Base-by-base conservation (phyloP, 2,329 filamentous ascomycete genomes). In the Xylaria sp. region DNA sequence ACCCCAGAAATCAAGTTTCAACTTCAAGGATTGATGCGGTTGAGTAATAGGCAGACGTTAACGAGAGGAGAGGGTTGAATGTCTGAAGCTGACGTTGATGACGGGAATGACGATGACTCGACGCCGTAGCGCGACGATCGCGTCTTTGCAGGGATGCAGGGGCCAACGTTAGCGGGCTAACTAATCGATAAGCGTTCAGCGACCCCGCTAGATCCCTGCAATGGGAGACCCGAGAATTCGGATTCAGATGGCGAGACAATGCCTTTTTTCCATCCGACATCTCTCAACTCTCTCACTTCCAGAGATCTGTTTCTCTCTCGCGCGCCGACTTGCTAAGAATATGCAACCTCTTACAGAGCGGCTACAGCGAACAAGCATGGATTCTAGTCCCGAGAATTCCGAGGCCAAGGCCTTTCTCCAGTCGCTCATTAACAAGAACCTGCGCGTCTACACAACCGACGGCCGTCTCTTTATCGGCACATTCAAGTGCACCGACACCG, bases 401-500 rank as follows among this genome's bases (percentile, higher is more conserved):
- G 76, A 82, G 65, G 81, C 84, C 18, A 74, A 76, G 52, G 66
- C 71, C 40, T 90, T 83, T 66, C 78, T 91, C 22, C 71, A 74
- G 29, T 84, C 86, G 20, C 83, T 95, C 46, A 78, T 96, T 48
- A 90, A 90, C 71, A 90, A 90, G 71, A 90, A 85, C 38, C 76
- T 97, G 29, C 87, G 92, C 53, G 77, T 97, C 50, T 84, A 89
- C 64, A 90, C 89, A 13, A 90, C 86, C 4, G 93, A 97, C 70
- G 85, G 84, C 16, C 90, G 94, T 56, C 86, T 96, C 71, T 99
- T 97, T 72, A 85, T 92, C 50, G 94, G 94, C 18, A 82, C 86
- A 60, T 90, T 99, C 75, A 97, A 95, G 74, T 99, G 94, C 77
- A 97, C 92, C 24, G 94, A 99, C 77, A 86, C 89, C 55, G 92